phyloP scores from a whole-genome alignment of 805 yeast genomes.

The Metschnikowia koreensis region DNA sequence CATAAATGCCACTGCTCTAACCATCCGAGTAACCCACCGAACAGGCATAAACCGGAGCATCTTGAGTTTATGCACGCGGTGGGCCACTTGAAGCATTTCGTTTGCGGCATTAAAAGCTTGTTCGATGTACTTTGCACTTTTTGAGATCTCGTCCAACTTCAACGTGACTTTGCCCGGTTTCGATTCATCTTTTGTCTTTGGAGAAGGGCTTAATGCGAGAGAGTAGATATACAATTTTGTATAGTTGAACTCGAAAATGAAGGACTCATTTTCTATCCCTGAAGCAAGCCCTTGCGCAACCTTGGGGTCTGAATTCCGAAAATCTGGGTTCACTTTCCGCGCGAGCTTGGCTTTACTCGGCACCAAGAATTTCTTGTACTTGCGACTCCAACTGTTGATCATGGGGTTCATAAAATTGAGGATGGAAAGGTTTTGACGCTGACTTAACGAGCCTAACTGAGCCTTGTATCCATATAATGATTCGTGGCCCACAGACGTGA shows the following conservation, averaged over 20 bases:
- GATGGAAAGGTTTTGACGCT: constrained; percentile 66
- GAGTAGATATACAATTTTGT: constrained; percentile 83
- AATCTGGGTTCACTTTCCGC: constrained; percentile 28
- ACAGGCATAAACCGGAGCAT: constrained; percentile 80
- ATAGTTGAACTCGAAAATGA: constrained; percentile 81
- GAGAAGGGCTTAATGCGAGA: constrained; percentile 59
- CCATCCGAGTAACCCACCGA: constrained; percentile 85
- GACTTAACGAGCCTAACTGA: constrained; percentile 49
- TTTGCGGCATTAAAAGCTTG: constrained; percentile 82
- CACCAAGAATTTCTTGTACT: constrained; percentile 54
- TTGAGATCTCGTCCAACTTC: constrained; percentile 66
- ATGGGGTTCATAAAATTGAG: constrained; percentile 73
- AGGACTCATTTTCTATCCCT: constrained; percentile 61
- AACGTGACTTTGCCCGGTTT: constrained; percentile 27
- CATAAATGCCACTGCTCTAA: constrained; percentile 84
- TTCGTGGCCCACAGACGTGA: constrained; percentile 80
- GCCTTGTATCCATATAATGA: constrained; percentile 70
- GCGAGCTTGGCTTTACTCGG: constrained; percentile 45
- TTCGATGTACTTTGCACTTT: constrained; percentile 74
- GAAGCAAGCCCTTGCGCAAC: constrained; percentile 36
- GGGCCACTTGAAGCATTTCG: constrained; percentile 70
- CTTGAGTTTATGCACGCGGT: constrained; percentile 61
- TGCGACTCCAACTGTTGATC: constrained; percentile 73
- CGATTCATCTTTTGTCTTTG: constrained; percentile 13
- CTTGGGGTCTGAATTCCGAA: constrained; percentile 34